Base-by-base conservation (phyloP, 768 basidiomycete species). In the Pulveroboletus sp. region DNA sequence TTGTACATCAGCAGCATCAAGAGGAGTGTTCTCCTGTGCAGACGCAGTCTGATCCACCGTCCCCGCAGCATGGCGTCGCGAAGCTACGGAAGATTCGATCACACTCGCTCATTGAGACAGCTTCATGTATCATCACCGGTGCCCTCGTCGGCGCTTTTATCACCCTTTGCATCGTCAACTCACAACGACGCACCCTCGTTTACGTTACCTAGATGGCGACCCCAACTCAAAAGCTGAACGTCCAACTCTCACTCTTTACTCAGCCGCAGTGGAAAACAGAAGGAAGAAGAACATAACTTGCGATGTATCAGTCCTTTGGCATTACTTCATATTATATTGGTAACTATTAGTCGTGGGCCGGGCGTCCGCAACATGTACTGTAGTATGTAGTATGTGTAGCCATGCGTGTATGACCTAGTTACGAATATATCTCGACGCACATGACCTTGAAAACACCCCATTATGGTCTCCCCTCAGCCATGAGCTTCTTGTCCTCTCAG, bases 91-190 rank as follows among this genome's bases (percentile, higher is more conserved):
- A 54, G 45, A 43, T 36, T 32, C 61, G 54, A 40, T 49, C 62
- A 33, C 61, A 57, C 55, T 65, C 65, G 31, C 36, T 65, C 26
- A 9, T 56, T 26, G 68, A 65, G 51, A 69, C 72, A 40, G 74
- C 76, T 45, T 77, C 77, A 42, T 75, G 73, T 58, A 64, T 78
- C 45, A 62, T 79, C 48, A 76, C 82, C 18, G 84, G 83, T 33
- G 79, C 86, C 57, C 68, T 86, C 43, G 66, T 81, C 40, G 81
- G 81, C 38, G 73, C 80, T 24, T 76, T 80, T 56, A 69, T 81
- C 57, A 75, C 81, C 17, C 67, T 82, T 28, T 80, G 73, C 56
- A 63, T 79, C 52, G 55, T 79, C 49, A 74, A 73, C 26, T 70
- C 70, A 32, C 78, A 77, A 54, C 69, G 74, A 49, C 70, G 78